phyloP scores from a whole-genome alignment of 148 eudicot species.

The Camellia lanceoleosa region DNA sequence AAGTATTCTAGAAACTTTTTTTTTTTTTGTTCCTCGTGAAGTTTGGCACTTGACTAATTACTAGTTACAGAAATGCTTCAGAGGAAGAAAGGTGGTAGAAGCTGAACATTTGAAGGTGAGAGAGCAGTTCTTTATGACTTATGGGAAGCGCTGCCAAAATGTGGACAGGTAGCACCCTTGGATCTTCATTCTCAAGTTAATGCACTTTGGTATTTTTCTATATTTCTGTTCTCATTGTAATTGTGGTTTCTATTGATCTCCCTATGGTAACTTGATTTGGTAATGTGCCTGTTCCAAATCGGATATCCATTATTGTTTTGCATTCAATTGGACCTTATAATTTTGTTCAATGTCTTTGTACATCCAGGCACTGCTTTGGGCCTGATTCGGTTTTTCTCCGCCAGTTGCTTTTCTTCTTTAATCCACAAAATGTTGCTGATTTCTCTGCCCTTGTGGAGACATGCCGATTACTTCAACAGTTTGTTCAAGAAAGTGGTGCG shows the following conservation, averaged over 20 bases:
- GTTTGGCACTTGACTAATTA: conserved; percentile 21
- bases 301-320: conserved; percentile 4
- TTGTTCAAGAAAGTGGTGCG: conserved; percentile 57
- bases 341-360: conserved; percentile 16
- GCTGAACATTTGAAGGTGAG: conserved; percentile 66
- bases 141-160: conserved; percentile 62
- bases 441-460: conserved; percentile 65
- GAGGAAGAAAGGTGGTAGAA: conserved; percentile 82
- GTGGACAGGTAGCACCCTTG: conserved; percentile 55
- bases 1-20: background rate
- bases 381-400: conserved; percentile 76
- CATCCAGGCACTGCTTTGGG: conserved; percentile 72
- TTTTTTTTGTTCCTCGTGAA: background rate
- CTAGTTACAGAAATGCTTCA: conserved; percentile 85
- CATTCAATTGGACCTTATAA: background rate
- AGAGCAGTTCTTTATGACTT: conserved; percentile 58
- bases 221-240: background rate
- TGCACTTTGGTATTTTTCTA: background rate
- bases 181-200: no score
- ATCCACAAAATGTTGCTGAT: conserved; percentile 57
- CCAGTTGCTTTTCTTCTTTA: conserved; percentile 77
- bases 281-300: background rate
- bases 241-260: background rate
- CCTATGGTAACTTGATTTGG: background rate
- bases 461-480: conserved; percentile 63